phyloP scores from a whole-genome alignment of 2,329 filamentous ascomycete genomes.

The Apiospora malaysiana region DNA sequence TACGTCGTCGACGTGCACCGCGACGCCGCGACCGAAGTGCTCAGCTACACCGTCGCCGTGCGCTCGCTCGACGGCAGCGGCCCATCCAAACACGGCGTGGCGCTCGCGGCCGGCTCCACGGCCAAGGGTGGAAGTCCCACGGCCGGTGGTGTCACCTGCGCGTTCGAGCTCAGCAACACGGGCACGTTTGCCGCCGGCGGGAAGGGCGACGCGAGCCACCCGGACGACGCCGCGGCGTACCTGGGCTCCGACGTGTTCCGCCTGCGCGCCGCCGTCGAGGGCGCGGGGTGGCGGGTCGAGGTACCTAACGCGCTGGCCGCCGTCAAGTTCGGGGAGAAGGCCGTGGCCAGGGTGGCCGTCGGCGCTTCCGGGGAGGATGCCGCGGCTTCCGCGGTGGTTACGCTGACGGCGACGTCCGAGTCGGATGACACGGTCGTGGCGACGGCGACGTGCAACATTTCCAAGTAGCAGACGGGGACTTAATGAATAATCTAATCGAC shows the following conservation, averaged over 20 bases:
- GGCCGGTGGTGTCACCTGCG: slow-evolving; percentile 47
- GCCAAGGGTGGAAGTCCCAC: slow-evolving; percentile 32
- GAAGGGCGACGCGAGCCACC: slow-evolving; percentile 35
- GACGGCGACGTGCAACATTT: slow-evolving; percentile 36
- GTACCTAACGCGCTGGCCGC: slow-evolving; percentile 48
- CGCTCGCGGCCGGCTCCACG: slow-evolving; percentile 43
- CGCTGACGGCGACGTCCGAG: slow-evolving; percentile 52
- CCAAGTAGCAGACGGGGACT: neutral
- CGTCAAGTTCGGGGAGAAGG: slow-evolving; percentile 47
- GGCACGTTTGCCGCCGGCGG: slow-evolving; percentile 44
- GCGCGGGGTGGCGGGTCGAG: slow-evolving; percentile 52
- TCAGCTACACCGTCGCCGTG: slow-evolving; percentile 56
- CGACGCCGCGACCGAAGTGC: slow-evolving; percentile 44
- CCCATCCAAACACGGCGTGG: slow-evolving; percentile 40
- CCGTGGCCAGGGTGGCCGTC: slow-evolving; percentile 50
- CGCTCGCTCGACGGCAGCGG: slow-evolving; percentile 48
- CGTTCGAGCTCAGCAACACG: slow-evolving; percentile 54
- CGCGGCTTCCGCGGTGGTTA: slow-evolving; percentile 45
- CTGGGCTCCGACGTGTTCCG: slow-evolving; percentile 54
- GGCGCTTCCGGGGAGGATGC: slow-evolving; percentile 39
- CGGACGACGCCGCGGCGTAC: slow-evolving; percentile 45
- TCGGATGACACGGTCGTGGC: slow-evolving; percentile 42
- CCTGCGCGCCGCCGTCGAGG: slow-evolving; percentile 49
- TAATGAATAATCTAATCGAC: neutral
- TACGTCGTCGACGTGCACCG: slow-evolving; percentile 53